A percentile compares a stretch with the other conserved stretches of the same genome.
Conservation (phyloP, 495 filamentous ascomycete genomes). For the Poronia punctata region DNA sequence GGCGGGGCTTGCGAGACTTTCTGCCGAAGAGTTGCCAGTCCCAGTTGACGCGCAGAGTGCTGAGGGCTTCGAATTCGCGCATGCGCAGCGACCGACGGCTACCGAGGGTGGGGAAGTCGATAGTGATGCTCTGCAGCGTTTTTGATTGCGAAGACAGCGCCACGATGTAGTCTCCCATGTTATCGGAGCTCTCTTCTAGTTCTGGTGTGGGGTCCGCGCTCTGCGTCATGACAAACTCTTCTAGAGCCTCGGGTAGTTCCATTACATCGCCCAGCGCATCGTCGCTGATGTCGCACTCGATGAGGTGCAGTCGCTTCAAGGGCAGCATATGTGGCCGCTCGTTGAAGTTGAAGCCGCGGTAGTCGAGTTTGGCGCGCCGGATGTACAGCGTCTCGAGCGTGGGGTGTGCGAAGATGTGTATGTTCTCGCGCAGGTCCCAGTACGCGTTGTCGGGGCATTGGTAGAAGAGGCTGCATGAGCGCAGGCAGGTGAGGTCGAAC, state of each 20-base stretch:
- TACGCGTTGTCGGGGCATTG: conserved; percentile 23
- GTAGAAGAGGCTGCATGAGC: conserved; percentile 25
- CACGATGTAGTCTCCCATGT: conserved; percentile 27
- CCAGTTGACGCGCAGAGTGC: conserved; percentile 17
- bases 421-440: conserved; percentile 31
- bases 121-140: conserved; percentile 23
- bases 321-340: conserved; percentile 24
- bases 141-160: conserved; percentile 20
- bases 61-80: conserved; percentile 21
- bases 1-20: conserved; percentile 18
- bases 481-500: conserved; percentile 28
- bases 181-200: conserved; percentile 25
- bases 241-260: conserved; percentile 20
- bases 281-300: conserved; percentile 31
- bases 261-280: conserved; percentile 30
- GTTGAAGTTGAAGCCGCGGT: conserved; percentile 23
- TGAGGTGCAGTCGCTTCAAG: conserved; percentile 21
- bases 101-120: conserved; percentile 23
- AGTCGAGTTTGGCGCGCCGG: conserved; percentile 20
- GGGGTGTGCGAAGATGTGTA: conserved; percentile 30
- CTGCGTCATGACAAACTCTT: conserved; percentile 27
- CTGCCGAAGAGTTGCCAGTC: conserved; percentile 29
- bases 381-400: conserved; percentile 27
- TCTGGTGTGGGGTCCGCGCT: conserved; percentile 15
- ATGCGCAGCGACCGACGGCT: conserved; percentile 18